phyloP scores from a whole-genome alignment of 1,284 basidiomycete genomes.

The Leucoagaricus sp. region DNA sequence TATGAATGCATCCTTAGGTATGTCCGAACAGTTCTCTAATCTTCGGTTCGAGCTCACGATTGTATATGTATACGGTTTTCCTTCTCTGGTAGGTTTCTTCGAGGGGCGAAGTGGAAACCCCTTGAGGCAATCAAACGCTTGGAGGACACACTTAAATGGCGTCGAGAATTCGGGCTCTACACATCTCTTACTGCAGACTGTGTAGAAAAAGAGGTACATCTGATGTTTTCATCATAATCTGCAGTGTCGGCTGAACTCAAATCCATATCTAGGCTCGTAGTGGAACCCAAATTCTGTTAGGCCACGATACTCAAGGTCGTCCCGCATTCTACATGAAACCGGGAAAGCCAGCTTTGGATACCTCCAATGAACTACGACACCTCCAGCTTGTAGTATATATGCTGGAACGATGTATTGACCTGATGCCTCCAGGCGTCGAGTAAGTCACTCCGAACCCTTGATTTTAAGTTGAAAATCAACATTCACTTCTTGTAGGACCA shows the following conservation, averaged over 20 bases:
- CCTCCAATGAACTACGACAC: conserved; percentile 68
- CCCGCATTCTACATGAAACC: conserved; percentile 83
- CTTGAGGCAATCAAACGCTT: conserved; percentile 60
- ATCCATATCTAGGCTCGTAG: conserved; percentile 50
- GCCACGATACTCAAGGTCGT: conserved; percentile 70
- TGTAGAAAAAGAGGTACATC: conserved; percentile 69
- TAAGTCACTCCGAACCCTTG: conserved; percentile 34
- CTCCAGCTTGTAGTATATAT: conserved; percentile 78
- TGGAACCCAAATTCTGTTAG: conserved; percentile 74
- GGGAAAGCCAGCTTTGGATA: conserved; percentile 70
- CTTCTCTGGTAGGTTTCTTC: conserved; percentile 53
- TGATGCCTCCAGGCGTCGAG: conserved; percentile 82
- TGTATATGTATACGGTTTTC: no score
- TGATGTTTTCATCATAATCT: not conserved
- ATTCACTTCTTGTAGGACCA: conserved; percentile 40
- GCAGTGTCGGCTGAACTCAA: conserved; percentile 4
- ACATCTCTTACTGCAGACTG: conserved; percentile 53
- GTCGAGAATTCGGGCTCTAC: conserved; percentile 72
- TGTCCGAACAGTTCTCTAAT: no score
- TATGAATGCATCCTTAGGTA: conserved; percentile 71
- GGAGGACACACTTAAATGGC: conserved; percentile 72
- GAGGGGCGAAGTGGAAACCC: conserved; percentile 73
- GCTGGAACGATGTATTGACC: conserved; percentile 69
- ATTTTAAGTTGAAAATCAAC: not conserved
- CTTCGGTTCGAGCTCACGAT: no score